phyloP scores from a whole-genome alignment of 2,329 filamentous ascomycete genomes.

The Fusarium subtropicale region DNA sequence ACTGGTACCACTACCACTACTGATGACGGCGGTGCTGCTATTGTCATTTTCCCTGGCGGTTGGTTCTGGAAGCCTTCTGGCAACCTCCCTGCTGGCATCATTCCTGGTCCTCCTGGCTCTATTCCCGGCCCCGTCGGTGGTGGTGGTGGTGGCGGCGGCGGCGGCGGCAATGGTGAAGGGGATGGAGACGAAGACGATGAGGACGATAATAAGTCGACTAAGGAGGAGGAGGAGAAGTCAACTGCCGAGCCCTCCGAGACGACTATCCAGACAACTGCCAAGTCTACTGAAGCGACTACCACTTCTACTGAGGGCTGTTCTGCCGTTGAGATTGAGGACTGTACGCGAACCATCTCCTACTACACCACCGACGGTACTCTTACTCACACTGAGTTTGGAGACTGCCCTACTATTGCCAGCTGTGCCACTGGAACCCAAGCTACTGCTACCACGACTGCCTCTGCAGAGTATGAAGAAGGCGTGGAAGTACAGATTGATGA shows the following conservation, averaged over 20 bases:
- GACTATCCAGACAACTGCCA: not conserved
- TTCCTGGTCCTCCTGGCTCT: not conserved
- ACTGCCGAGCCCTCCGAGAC: not conserved
- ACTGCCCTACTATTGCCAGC: constrained; percentile 14
- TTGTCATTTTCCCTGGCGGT: constrained; percentile 14
- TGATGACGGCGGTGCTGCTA: constrained; percentile 15
- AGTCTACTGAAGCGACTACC: constrained; percentile 14
- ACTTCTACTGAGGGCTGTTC: constrained; percentile 13
- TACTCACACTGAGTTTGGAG: constrained; percentile 13
- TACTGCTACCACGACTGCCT: not conserved
- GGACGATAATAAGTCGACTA: not conserved
- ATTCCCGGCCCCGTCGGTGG: not conserved
- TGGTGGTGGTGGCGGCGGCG: not conserved
- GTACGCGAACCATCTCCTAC: constrained; percentile 15
- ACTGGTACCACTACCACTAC: constrained; percentile 20
- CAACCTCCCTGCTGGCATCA: not conserved
- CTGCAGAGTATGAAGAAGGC: constrained; percentile 10
- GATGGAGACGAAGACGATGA: not conserved
- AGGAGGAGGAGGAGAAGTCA: constrained; percentile 12
- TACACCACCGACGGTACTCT: constrained; percentile 9
- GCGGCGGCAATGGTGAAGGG: not conserved
- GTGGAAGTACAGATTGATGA: constrained; percentile 6
- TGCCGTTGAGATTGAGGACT: constrained; percentile 14
- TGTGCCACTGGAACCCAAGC: constrained; percentile 22
- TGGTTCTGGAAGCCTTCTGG: constrained; percentile 25